Percentiles rank a stretch among this genome's conserved stretches.
These are phyloP conservation scores for Euryodendron excelsum DNA, from an alignment of 148 eudicot genomes.

Conservation along the genomic window DNA sequence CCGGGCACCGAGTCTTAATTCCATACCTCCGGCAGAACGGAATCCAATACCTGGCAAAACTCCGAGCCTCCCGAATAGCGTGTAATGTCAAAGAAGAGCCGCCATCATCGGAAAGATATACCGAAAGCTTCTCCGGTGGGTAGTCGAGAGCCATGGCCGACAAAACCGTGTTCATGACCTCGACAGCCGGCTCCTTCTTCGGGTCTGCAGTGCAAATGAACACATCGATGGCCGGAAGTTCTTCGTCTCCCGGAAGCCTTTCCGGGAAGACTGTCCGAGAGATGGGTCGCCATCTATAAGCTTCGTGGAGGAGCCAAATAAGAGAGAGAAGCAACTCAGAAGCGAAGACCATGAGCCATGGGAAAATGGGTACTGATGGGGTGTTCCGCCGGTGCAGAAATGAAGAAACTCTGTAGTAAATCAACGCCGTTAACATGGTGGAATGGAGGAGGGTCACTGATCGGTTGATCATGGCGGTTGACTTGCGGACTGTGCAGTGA, in stretches of 20 bases:
- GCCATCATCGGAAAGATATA: slow-evolving; percentile 41
- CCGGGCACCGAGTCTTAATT: slow-evolving; percentile 20
- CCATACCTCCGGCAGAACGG: slow-evolving; percentile 31
- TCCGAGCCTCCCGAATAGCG: slow-evolving; percentile 29
- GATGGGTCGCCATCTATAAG: slow-evolving; percentile 24
- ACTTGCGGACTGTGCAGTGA: slow-evolving; percentile 13
- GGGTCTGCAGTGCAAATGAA: slow-evolving; percentile 41
- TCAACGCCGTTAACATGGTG: slow-evolving; percentile 10
- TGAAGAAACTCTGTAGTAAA: slow-evolving; percentile 19
- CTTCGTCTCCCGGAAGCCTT: slow-evolving; percentile 8
- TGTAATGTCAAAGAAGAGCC: slow-evolving; percentile 16
- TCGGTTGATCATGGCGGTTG: slow-evolving; percentile 6
- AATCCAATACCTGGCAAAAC: slow-evolving; percentile 34
- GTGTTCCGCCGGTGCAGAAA: background rate
- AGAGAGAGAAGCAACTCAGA: slow-evolving; percentile 32
- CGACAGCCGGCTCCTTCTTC: slow-evolving; percentile 27
- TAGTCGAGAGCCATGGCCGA: slow-evolving; percentile 45
- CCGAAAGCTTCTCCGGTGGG: slow-evolving; percentile 30
- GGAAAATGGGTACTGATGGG: background rate
- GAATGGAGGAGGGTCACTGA: slow-evolving; percentile 17
- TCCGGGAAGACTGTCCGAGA: slow-evolving; percentile 24
- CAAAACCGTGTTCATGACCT: slow-evolving; percentile 43
- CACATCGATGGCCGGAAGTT: slow-evolving; percentile 32
- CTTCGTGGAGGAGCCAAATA: slow-evolving; percentile 27
- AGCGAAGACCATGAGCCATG: slow-evolving; percentile 15